Evolutionary conservation across 306 rosid genomes (phyloP).

Genomic region (Dalbergia cultrata): DNA sequence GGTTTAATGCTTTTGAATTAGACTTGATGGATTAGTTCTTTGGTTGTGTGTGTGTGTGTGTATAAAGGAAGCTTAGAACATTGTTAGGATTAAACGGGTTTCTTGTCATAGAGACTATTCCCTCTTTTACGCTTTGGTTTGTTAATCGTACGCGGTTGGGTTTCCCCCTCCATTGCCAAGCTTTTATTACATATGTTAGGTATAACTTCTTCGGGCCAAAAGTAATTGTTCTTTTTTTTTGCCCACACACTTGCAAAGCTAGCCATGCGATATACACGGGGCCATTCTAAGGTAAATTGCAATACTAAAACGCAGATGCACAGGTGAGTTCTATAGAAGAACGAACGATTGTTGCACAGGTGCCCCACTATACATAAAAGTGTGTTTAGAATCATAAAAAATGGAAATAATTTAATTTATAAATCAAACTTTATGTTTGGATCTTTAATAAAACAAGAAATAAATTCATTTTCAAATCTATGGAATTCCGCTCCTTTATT

Average conservation of each 20-base stretch:
- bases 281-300: no score
- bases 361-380: no score
- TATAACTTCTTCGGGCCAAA: slow-evolving; percentile 49
- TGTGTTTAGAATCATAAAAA: no score
- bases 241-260: slow-evolving; percentile 12
- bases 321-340: no score
- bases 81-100: slow-evolving; percentile 11
- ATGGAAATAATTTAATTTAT: no score
- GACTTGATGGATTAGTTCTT: background rate
- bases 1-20: slow-evolving; percentile 25
- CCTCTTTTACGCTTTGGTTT: slow-evolving; percentile 45
- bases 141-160: slow-evolving; percentile 36
- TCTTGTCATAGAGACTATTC: slow-evolving; percentile 53
- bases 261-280: background rate
- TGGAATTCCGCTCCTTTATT: no score
- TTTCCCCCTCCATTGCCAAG: slow-evolving; percentile 17
- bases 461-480: no score
- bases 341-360: no score
- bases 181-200: slow-evolving; percentile 35
- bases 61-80: background rate
- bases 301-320: no score
- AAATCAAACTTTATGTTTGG: no score
- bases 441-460: no score
- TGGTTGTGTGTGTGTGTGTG: slow-evolving; percentile 1
- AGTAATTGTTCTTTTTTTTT: slow-evolving; percentile 51